Percentiles rank a stretch among this genome's conserved stretches.
Conservation (phyloP, 2,329 filamentous ascomycete genomes). For the Xylariales sp. region DNA sequence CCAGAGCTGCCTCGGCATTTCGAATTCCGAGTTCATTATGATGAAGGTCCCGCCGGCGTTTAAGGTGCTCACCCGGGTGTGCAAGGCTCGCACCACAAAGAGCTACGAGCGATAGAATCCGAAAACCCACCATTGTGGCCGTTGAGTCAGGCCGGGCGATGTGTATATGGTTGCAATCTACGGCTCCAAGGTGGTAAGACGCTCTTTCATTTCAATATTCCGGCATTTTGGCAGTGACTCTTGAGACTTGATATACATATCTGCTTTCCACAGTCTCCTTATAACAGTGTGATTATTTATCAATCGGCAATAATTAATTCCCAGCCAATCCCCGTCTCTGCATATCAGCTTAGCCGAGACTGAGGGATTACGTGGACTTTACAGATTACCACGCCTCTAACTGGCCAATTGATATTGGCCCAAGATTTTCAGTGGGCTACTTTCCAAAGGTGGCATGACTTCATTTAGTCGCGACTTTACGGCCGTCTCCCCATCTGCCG, state of each 20-base stretch:
- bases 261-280: neutral
- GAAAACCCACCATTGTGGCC: slow-evolving; percentile 32
- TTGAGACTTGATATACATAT: slow-evolving; percentile 21
- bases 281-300: slow-evolving; percentile 11
- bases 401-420: slow-evolving; percentile 24
- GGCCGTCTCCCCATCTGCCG: slow-evolving; percentile 27
- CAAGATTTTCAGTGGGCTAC: neutral
- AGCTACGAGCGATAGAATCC: slow-evolving; percentile 23
- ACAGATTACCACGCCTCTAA: slow-evolving; percentile 1
- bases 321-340: slow-evolving; percentile 24
- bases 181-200: neutral
- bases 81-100: slow-evolving; percentile 43
- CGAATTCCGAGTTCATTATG: slow-evolving; percentile 49
- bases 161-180: neutral
- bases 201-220: neutral
- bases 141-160: slow-evolving; percentile 4
- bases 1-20: slow-evolving; percentile 51
- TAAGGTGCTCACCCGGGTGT: slow-evolving; percentile 53
- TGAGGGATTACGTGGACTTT: slow-evolving; percentile 30
- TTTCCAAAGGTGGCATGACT: slow-evolving; percentile 11
- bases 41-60: slow-evolving; percentile 46
- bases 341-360: slow-evolving; percentile 37
- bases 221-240: neutral
- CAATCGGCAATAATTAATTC: slow-evolving; percentile 15
- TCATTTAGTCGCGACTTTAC: slow-evolving; percentile 18